Conservation (phyloP, 345 rosid genomes). For the Xanthoceras sorbifolium region DNA sequence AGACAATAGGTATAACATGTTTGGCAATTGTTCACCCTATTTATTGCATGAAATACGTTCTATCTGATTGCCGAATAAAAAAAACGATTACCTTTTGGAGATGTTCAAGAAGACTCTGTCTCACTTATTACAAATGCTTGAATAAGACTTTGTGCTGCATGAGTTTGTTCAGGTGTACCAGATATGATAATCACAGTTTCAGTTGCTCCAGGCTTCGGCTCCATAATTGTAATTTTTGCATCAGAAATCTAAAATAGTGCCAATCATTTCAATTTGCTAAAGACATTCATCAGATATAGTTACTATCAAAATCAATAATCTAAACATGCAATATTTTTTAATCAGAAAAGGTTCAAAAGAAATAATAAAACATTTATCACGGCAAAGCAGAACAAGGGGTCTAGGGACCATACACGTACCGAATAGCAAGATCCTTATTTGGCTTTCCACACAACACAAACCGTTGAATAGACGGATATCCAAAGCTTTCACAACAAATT, state of each 20-base stretch:
- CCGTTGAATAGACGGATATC: not conserved
- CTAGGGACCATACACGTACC: not conserved
- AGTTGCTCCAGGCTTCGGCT: constrained; percentile 58
- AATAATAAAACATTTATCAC: not conserved
- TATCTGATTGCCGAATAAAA: not conserved
- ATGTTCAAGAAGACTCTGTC: constrained; percentile 42
- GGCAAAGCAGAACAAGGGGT: not conserved
- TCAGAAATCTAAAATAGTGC: constrained; percentile 58
- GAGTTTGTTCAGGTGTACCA: constrained; percentile 81
- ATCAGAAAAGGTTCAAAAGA: not conserved
- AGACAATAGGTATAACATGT: not conserved
- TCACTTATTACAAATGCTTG: constrained; percentile 83
- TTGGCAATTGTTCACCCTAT: not conserved
- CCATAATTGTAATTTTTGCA: constrained; percentile 59
- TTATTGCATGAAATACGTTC: not conserved
- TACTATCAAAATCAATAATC: not conserved
- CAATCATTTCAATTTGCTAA: not conserved
- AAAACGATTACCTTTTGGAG: constrained; percentile 7
- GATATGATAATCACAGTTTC: constrained; percentile 69
- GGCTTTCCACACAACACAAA: not conserved
- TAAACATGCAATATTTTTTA: not conserved
- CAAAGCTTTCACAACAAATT: not conserved
- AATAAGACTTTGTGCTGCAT: constrained; percentile 83
- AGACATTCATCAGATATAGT: not conserved
- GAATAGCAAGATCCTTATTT: not conserved